phyloP scores from a whole-genome alignment of 257 asterid genomes.

The Pogostemon cablin region DNA sequence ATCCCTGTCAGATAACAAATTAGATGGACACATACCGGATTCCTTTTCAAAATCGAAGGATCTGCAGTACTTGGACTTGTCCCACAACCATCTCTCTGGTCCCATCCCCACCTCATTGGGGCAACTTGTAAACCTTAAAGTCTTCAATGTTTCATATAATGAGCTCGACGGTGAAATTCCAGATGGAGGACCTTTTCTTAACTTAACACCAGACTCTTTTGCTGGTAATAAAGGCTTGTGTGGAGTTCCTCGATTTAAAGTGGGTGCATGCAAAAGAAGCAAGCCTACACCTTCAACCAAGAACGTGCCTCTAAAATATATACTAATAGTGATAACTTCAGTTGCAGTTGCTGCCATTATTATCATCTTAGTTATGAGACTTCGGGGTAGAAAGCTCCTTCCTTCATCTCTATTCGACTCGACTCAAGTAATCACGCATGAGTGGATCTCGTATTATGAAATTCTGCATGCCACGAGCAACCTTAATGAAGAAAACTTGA shows the following conservation, averaged over 20 bases:
- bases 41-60: not conserved
- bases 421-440: not conserved
- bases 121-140: not conserved
- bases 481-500: slow-evolving; percentile 9
- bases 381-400: not conserved
- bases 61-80: slow-evolving; percentile 8
- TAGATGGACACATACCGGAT: not conserved
- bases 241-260: not conserved
- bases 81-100: slow-evolving; percentile 6
- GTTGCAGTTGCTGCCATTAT: not conserved
- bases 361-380: not conserved
- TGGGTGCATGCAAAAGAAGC: not conserved
- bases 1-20: not conserved
- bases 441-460: not conserved
- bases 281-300: not conserved
- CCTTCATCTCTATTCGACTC: not conserved
- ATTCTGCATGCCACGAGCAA: not conserved
- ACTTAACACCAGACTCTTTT: not conserved
- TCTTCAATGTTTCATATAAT: slow-evolving; percentile 15
- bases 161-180: not conserved
- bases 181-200: not conserved
- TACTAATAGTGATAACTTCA: not conserved
- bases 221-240: not conserved
- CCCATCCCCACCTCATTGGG: not conserved
- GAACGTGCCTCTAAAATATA: not conserved